phyloP scores from a whole-genome alignment of 768 basidiomycete species.

The Candolleomyces eurysporus region DNA sequence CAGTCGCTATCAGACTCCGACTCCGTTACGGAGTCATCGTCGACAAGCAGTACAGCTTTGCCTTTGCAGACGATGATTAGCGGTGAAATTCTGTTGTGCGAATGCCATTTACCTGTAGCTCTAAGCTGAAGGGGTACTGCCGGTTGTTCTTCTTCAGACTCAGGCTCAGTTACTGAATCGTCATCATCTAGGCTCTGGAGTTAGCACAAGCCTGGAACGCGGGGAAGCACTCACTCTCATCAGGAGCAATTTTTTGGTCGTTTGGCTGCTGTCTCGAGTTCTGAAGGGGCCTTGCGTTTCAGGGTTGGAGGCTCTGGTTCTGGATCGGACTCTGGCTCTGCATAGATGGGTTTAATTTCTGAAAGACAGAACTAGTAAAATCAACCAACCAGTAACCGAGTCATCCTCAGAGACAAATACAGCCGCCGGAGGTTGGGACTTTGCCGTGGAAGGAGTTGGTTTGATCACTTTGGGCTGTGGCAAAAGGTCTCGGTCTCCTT shows the following conservation, averaged over 20 bases:
- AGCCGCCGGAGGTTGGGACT: neutral
- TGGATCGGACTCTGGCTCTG: conserved; percentile 3
- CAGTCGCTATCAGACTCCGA: conserved; percentile 32
- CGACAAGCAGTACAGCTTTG: neutral
- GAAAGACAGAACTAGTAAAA: neutral
- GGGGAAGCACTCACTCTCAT: neutral
- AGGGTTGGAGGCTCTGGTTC: neutral
- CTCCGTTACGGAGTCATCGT: conserved; percentile 40
- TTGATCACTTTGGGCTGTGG: neutral
- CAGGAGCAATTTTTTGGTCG: neutral
- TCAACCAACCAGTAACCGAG: conserved; percentile 1
- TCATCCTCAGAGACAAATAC: conserved; percentile 3
- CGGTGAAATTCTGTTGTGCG: neutral
- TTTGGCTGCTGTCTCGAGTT: neutral
- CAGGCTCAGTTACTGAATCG: conserved; percentile 36
- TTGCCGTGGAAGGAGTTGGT: neutral
- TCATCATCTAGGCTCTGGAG: conserved; percentile 5
- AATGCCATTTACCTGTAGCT: neutral
- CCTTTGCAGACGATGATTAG: neutral
- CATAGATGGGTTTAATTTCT: neutral
- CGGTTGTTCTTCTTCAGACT: conserved; percentile 15
- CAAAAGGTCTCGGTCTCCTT: neutral
- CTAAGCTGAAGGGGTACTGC: neutral
- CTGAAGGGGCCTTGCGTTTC: neutral
- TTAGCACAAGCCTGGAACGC: neutral